phyloP scores from a whole-genome alignment of 2,329 filamentous ascomycete genomes.

The Gnomoniopsis sp. region DNA sequence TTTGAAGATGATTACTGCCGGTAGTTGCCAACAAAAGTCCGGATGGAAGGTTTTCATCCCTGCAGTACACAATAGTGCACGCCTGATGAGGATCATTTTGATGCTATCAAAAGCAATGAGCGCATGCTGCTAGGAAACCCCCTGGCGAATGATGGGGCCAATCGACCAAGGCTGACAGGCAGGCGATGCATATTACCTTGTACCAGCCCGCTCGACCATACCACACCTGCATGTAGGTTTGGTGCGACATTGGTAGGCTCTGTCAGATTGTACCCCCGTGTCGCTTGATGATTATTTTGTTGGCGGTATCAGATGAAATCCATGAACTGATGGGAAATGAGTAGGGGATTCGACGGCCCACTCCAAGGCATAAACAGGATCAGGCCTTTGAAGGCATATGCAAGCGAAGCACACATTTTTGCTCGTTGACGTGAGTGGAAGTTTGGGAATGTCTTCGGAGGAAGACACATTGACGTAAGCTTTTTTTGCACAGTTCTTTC shows the following conservation, averaged over 20 bases:
- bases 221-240: too few species aligned
- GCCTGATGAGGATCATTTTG: background rate
- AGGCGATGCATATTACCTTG: too few species aligned
- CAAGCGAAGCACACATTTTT: background rate
- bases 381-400: background rate
- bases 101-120: background rate
- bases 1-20: background rate
- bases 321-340: slow-evolving; percentile 10
- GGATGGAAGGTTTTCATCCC: background rate
- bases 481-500: slow-evolving; percentile 4
- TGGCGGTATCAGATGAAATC: background rate
- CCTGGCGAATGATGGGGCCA: background rate
- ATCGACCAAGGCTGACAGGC: background rate
- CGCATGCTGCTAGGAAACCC: background rate
- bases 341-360: slow-evolving; percentile 7
- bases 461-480: slow-evolving; percentile 2
- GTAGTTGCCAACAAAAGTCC: background rate
- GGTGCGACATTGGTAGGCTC: too few species aligned
- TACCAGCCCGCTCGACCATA: too few species aligned
- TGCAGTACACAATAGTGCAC: background rate
- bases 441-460: background rate
- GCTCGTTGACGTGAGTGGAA: background rate
- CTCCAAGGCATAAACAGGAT: slow-evolving; percentile 6
- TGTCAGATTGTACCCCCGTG: too few species aligned
- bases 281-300: background rate